phyloP scores from a whole-genome alignment of 2,329 filamentous ascomycete genomes.

The Coleophoma crateriformis region DNA sequence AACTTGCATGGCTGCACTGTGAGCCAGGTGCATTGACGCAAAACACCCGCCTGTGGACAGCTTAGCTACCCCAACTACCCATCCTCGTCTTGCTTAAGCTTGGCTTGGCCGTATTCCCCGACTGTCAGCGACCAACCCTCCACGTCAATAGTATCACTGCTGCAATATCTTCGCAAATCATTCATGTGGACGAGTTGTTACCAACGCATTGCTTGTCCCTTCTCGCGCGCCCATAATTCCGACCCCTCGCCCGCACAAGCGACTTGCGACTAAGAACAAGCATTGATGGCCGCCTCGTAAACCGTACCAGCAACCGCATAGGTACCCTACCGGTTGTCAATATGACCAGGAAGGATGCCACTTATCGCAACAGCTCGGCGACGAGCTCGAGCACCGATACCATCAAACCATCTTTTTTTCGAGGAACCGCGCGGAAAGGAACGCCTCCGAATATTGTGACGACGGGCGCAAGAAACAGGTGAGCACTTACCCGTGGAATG shows the following conservation, averaged over 20 bases:
- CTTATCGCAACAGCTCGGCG: conserved; percentile 55
- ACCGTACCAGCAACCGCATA: neutral
- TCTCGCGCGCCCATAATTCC: neutral
- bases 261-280: neutral
- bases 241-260: neutral
- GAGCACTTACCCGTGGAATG: conserved; percentile 16
- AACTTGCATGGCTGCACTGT: no score
- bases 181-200: no score
- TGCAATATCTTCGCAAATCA: no score
- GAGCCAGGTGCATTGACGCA: no score
- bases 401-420: conserved; percentile 36
- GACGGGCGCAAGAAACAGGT: conserved; percentile 42
- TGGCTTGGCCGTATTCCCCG: no score
- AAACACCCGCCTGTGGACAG: no score
- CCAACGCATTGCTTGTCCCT: no score
- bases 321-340: conserved; percentile 20
- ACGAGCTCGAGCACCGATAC: conserved; percentile 64
- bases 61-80: no score
- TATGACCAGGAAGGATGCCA: conserved; percentile 64
- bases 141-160: no score
- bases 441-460: conserved; percentile 42
- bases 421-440: conserved; percentile 19
- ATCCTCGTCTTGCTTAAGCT: no score
- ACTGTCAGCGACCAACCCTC: no score
- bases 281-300: conserved; percentile 22